Conservation (phyloP, 2,329 filamentous ascomycete genomes). For the Ophiostoma piceae region DNA sequence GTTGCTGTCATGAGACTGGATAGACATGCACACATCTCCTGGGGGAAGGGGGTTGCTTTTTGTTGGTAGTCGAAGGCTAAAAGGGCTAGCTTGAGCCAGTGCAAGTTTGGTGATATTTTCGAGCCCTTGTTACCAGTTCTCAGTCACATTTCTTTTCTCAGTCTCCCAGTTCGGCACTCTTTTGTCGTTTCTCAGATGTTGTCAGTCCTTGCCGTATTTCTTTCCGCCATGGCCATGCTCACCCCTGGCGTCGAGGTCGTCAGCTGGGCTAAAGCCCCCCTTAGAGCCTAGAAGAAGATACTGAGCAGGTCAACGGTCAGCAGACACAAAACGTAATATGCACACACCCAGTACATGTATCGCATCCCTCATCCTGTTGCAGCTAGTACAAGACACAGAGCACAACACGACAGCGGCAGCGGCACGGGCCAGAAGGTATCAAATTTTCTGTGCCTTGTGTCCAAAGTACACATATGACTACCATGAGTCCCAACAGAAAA, state of each 20-base stretch:
- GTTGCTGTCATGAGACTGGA: neutral
- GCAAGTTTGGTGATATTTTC: neutral
- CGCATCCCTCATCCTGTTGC: neutral
- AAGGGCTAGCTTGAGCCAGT: neutral
- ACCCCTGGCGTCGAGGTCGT: neutral
- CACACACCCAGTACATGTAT: neutral
- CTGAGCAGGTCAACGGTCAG: neutral
- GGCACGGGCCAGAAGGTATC: conserved; percentile 4
- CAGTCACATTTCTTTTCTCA: neutral
- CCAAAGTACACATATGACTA: neutral
- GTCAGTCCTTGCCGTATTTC: neutral
- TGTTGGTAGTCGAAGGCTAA: neutral
- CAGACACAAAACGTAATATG: neutral
- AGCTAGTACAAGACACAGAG: neutral
- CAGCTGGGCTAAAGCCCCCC: neutral
- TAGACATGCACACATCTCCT: conserved; percentile 1
- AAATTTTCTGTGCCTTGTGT: neutral
- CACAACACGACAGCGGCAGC: conserved; percentile 5
- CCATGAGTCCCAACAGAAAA: neutral
- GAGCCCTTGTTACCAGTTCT: neutral
- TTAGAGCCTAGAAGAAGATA: no score
- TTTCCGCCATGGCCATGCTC: neutral
- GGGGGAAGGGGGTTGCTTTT: neutral
- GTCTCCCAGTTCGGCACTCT: neutral
- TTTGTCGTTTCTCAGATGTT: neutral